Base-by-base conservation (phyloP, 1,139 yeast species). In the Pichia sp. region DNA sequence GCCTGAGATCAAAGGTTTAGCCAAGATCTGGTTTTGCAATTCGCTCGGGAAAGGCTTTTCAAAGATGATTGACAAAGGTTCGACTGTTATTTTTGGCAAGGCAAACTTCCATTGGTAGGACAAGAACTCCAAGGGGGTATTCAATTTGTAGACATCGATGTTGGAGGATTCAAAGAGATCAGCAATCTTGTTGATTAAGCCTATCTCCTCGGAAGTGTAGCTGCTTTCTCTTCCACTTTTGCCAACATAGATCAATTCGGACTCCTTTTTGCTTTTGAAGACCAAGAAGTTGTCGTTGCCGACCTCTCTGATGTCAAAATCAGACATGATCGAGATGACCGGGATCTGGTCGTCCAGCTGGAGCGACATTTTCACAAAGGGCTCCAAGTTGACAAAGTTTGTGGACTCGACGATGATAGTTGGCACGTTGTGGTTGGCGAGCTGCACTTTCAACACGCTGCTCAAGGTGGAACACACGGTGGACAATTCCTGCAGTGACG, bases 71-170 rank as follows among this genome's bases (percentile, higher is more conserved):
- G 89, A 74, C 49, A 91, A 72, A 2, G 96, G 91, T 68, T 85
- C 88, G 66, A 90, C 83, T 16, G 91, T 85, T 48, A 90, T 80
- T 58, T 84, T 77, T 4, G 96, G 90, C 57, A 90, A 76, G 0
- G 95, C 92, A 56, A 87, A 76, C 65, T 85, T 84, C 97, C 97
- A 90, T 70, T 90, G 96, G 62, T 81, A 83, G 10, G 84, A 81
- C 70, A 82, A 74, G 64, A 85, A 86, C 61, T 85, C 90, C 52
- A 76, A 72, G 10, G 83, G 77, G 36, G 79, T 77, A 56, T 71
- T 70, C 43, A 81, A 78, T 70, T 74, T 79, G 59, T 81, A 73
- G 50, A 79, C 75, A 46, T 76, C 77, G 30, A 76, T 69, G 46
- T 66, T 66, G 6, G 69, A 62, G 55, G 58, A 61, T 62, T 64